A percentile compares a stretch with the other conserved stretches of the same genome.
Conservation (phyloP, 2,329 filamentous ascomycete species). For the Zelopaecilomyces penicillatus region DNA sequence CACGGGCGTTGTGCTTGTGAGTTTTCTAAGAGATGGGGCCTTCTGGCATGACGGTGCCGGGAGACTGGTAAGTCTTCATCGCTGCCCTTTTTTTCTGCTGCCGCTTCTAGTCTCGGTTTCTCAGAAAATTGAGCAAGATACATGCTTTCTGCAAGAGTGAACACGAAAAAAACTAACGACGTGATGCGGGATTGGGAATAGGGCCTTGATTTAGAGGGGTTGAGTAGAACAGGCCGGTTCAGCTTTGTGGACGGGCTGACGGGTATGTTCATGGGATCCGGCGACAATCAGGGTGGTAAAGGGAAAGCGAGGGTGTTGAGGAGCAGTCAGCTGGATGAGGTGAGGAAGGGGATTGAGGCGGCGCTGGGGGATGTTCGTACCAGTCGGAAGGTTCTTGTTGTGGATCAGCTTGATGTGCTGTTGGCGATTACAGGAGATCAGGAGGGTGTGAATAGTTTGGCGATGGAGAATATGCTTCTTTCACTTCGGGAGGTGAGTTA, state of each 20-base stretch:
- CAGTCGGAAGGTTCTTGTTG: constrained; percentile 44
- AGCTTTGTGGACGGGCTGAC: constrained; percentile 68
- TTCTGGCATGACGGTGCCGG: constrained; percentile 71
- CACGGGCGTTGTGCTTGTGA: constrained; percentile 62
- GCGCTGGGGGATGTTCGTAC: constrained; percentile 28
- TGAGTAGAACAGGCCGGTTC: constrained; percentile 52
- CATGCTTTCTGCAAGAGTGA: no score
- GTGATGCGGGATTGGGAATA: constrained; percentile 18
- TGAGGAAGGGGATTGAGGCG: constrained; percentile 31
- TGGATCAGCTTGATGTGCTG: constrained; percentile 59
- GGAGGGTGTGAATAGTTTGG: constrained; percentile 31
- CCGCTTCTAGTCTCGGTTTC: no score
- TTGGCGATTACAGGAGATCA: constrained; percentile 46
- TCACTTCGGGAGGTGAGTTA: constrained; percentile 54
- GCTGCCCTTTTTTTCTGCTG: not conserved
- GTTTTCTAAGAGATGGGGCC: constrained; percentile 67
- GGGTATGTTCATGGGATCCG: constrained; percentile 37
- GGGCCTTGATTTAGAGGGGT: constrained; percentile 62
- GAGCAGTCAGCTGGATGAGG: constrained; percentile 23
- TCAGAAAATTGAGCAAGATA: no score
- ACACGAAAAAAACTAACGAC: not conserved
- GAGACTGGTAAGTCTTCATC: constrained; percentile 45
- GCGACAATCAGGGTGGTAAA: constrained; percentile 1
- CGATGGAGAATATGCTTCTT: constrained; percentile 49
- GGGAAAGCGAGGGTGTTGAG: constrained; percentile 19